These are phyloP conservation scores for Diaporthe sp. DNA, from an alignment of 2,329 filamentous ascomycete genomes.

Conservation along the genomic window DNA sequence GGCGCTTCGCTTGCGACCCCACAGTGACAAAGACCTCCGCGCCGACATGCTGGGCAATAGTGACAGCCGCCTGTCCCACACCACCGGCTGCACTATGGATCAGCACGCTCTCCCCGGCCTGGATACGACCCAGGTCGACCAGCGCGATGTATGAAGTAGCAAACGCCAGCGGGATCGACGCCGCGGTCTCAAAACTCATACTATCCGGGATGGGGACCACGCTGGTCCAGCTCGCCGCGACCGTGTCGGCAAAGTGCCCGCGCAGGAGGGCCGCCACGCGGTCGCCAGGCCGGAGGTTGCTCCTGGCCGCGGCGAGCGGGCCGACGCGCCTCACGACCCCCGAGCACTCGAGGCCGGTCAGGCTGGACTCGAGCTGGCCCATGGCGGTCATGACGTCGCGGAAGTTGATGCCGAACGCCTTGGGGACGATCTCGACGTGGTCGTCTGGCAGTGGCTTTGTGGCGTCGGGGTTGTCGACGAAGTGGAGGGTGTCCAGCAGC, in stretches of 20 bases:
- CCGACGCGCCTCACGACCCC: slow-evolving; percentile 50
- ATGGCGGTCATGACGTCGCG: slow-evolving; percentile 23
- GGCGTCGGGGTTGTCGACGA: not conserved
- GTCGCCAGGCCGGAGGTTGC: slow-evolving; percentile 49
- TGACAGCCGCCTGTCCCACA: slow-evolving; percentile 50
- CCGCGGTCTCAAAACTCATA: slow-evolving; percentile 51
- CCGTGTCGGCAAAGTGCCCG: slow-evolving; percentile 52
- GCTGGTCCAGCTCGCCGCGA: slow-evolving; percentile 39
- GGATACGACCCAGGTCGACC: slow-evolving; percentile 47
- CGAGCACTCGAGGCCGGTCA: slow-evolving; percentile 46
- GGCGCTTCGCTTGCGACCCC: slow-evolving; percentile 50
- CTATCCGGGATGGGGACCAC: slow-evolving; percentile 50
- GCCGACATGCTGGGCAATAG: slow-evolving; percentile 47
- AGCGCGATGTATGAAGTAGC: slow-evolving; percentile 51
- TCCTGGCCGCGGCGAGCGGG: slow-evolving; percentile 38
- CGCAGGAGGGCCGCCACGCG: slow-evolving; percentile 53
- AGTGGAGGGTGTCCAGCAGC: slow-evolving; percentile 3
- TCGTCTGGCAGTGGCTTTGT: not conserved
- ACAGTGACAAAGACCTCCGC: slow-evolving; percentile 52
- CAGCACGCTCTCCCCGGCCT: slow-evolving; percentile 48
- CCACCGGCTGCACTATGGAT: slow-evolving; percentile 51
- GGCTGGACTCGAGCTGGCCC: slow-evolving; percentile 22
- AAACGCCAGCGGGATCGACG: slow-evolving; percentile 51
- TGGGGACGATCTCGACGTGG: slow-evolving; percentile 12
- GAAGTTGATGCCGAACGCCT: slow-evolving; percentile 31